Evolutionary conservation across 1,284 basidiomycete genomes (phyloP).

Genomic region (Boletus sp.): DNA sequence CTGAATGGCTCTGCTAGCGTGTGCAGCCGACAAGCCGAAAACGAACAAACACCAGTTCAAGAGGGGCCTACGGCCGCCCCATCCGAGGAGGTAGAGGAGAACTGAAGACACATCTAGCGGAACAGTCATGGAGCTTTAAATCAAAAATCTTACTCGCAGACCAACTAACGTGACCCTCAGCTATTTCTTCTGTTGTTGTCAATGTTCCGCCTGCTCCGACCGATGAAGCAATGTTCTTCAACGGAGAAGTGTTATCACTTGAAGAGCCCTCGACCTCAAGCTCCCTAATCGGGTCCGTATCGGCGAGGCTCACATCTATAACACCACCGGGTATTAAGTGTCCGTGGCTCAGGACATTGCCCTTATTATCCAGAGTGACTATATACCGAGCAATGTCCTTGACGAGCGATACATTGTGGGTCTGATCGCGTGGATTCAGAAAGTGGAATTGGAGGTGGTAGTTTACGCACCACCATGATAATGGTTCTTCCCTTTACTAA

Average conservation of each 20-base stretch:
- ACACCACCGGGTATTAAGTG: slow-evolving; percentile 27
- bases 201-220: slow-evolving; percentile 46
- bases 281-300: background rate
- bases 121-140: background rate
- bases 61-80: slow-evolving; percentile 46
- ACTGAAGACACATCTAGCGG: slow-evolving; percentile 20
- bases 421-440: slow-evolving; percentile 39
- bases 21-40: slow-evolving; percentile 27
- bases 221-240: background rate
- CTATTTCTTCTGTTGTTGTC: slow-evolving; percentile 63
- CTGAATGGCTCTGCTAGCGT: slow-evolving; percentile 41
- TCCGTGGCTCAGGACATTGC: slow-evolving; percentile 47
- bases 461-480: slow-evolving; percentile 61
- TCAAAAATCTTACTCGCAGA: slow-evolving; percentile 33
- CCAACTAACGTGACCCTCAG: slow-evolving; percentile 59
- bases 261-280: background rate
- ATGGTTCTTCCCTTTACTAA: slow-evolving; percentile 71
- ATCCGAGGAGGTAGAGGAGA: slow-evolving; percentile 41
- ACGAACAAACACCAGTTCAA: slow-evolving; percentile 45
- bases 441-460: background rate
- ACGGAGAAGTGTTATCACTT: slow-evolving; percentile 2
- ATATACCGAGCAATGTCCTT: slow-evolving; percentile 60
- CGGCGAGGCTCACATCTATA: background rate
- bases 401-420: slow-evolving; percentile 66
- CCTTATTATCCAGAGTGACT: slow-evolving; percentile 54